phyloP scores from a whole-genome alignment of 106 monocot species.

The Phalaenopsis aphrodite region DNA sequence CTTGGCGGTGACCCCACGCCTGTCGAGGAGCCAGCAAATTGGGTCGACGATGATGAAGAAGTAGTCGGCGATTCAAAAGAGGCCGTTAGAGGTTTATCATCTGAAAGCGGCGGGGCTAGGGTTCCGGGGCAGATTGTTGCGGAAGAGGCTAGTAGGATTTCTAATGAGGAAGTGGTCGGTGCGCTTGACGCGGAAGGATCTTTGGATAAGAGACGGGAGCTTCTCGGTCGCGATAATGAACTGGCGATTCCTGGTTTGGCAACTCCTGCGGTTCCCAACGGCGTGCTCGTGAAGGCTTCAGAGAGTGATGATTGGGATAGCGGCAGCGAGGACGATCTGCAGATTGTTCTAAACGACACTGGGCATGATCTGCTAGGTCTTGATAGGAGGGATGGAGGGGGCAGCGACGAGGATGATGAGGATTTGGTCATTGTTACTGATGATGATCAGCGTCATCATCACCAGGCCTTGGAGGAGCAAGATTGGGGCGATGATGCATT shows the following conservation, averaged over 20 bases:
- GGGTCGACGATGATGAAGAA: slow-evolving; percentile 44
- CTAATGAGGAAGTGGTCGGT: not conserved
- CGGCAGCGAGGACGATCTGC: slow-evolving; percentile 92
- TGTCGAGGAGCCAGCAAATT: slow-evolving; percentile 27
- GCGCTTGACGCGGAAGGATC: not conserved
- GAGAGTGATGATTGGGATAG: slow-evolving; percentile 77
- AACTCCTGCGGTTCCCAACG: slow-evolving; percentile 4
- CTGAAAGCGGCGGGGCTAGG: slow-evolving; percentile 8
- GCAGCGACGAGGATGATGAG: slow-evolving; percentile 65
- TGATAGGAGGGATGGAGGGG: slow-evolving; percentile 14
- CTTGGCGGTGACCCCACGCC: slow-evolving; percentile 20
- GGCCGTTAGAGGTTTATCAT: not conserved
- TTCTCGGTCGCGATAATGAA: slow-evolving; percentile 17
- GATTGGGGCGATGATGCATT: slow-evolving; percentile 65
- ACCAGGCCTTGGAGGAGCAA: slow-evolving; percentile 44
- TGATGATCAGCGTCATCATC: slow-evolving; percentile 34
- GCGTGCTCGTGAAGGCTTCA: slow-evolving; percentile 4
- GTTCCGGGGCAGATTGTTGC: slow-evolving; percentile 16
- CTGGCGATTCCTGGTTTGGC: slow-evolving; percentile 45
- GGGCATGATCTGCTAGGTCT: slow-evolving; percentile 13
- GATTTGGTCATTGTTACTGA: slow-evolving; percentile 14
- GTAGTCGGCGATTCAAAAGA: not conserved
- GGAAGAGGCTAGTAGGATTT: slow-evolving; percentile 4
- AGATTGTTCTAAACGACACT: slow-evolving; percentile 78
- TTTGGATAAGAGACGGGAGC: slow-evolving; percentile 12